Evolutionary conservation across 352 stramenopile genomes (phyloP), one percentile per base, ranked within the genome.

Genomic region (Pythium biforme): DNA sequence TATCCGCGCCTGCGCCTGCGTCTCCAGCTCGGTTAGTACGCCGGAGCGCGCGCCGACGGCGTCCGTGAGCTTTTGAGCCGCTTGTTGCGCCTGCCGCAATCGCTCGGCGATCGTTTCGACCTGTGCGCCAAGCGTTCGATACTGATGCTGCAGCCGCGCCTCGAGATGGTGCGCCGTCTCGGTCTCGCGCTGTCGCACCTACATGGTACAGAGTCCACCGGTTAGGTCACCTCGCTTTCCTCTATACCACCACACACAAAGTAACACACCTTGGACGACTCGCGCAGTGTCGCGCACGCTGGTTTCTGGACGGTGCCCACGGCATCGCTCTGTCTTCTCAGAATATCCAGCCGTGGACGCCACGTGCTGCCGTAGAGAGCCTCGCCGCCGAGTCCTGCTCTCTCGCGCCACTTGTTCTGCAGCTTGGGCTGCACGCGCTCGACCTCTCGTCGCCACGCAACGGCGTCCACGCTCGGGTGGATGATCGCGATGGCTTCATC

Each of bases 401-500:
- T 20, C 48, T 58, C 55, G 34, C 45, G 25, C 43, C 51, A 66
- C 11, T 47, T 58, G n/a, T 43, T 17, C 6, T 23, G 14, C 3
- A 71, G 27, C 37, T 50, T 55, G 5, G 34, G 3, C 20, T 54
- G 48, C 34, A 71, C 31, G 20, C 40, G 39, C 31, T 64, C 54
- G 27, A 65, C 39, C 23, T 72, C 65, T 10, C 41, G 25, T 11
- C 22, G 34, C 65, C 65, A 72, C 37, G 65, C 59, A 7, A 4
- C 15, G 1, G 59, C 33, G n/a, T 72, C 65, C 15, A 72, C 55
- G 12, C 29, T 29, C 15, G 58, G 31, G 23, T 67, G 58, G 41
- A 71, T 71, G 58, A 71, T 71, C 11, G 27, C 26, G 1, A 19
- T 39, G 3, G 33, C 46, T 23, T 71, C 53, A 25, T 71, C 58